A percentile compares a stretch with the other conserved stretches of the same genome.
Conservation (phyloP, 1,284 basidiomycete species). For the Phellinidium pouzarii region DNA sequence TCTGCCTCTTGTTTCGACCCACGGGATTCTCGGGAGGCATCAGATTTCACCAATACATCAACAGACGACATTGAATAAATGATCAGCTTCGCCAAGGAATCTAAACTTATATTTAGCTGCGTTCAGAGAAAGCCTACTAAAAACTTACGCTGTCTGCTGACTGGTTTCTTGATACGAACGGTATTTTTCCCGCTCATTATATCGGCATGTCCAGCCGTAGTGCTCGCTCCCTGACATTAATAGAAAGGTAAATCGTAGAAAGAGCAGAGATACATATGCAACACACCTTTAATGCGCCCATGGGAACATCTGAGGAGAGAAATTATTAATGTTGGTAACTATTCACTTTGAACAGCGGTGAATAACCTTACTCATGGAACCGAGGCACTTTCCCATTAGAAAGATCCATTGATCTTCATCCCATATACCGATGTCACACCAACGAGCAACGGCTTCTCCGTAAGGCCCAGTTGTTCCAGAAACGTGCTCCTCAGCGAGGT, state of each 20-base stretch:
- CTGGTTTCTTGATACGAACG: slow-evolving; percentile 71
- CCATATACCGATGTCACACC: slow-evolving; percentile 87
- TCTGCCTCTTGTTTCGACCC: slow-evolving; percentile 26
- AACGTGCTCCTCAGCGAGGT: slow-evolving; percentile 73
- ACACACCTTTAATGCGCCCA: slow-evolving; percentile 57
- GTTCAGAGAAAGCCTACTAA: slow-evolving; percentile 14
- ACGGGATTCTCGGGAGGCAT: slow-evolving; percentile 29
- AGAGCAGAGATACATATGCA: not conserved
- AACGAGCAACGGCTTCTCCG: slow-evolving; percentile 47
- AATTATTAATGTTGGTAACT: slow-evolving; percentile 72
- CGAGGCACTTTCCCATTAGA: slow-evolving; percentile 81
- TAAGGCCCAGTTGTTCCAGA: slow-evolving; percentile 48
- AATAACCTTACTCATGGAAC: slow-evolving; percentile 71
- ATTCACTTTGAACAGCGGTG: slow-evolving; percentile 30
- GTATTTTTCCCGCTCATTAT: slow-evolving; percentile 55
- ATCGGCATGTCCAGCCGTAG: slow-evolving; percentile 66
- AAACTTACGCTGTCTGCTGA: slow-evolving; percentile 61
- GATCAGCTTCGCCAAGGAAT: slow-evolving; percentile 79
- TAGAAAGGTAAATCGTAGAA: slow-evolving; percentile 25
- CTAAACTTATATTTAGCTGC: slow-evolving; percentile 31
- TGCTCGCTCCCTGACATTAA: slow-evolving; percentile 40
- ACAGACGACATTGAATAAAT: slow-evolving; percentile 90
- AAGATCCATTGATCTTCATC: slow-evolving; percentile 81
- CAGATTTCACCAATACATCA: slow-evolving; percentile 61
- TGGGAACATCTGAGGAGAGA: slow-evolving; percentile 5